Conservation (phyloP, 352 stramenopile genomes). For the Paralagenidium karlingii region DNA sequence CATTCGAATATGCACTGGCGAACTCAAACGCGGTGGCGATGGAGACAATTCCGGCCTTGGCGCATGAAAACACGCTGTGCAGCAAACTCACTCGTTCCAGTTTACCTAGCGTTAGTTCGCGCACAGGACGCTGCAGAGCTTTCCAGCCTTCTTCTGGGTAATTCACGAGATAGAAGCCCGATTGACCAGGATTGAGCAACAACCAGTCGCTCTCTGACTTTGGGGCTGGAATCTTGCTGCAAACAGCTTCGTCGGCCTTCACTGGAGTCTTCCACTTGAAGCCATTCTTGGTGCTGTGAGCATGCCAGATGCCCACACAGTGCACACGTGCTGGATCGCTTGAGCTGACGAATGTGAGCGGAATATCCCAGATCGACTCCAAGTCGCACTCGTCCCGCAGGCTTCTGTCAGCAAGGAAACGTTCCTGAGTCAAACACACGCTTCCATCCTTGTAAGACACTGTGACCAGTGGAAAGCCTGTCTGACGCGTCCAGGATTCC, state of each 20-base stretch:
- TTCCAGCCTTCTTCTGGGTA: slow-evolving; percentile 82
- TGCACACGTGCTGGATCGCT: slow-evolving; percentile 30
- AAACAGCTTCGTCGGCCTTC: slow-evolving; percentile 48
- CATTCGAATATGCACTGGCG: slow-evolving; percentile 33
- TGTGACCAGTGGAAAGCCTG: slow-evolving; percentile 87
- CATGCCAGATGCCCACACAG: slow-evolving; percentile 45
- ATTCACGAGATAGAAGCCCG: slow-evolving; percentile 92
- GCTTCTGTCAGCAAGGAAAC: slow-evolving; percentile 88
- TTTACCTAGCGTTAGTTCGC: slow-evolving; percentile 35
- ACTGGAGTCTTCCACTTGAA: slow-evolving; percentile 7
- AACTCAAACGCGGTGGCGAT: slow-evolving; percentile 56
- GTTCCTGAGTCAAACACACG: slow-evolving; percentile 79
- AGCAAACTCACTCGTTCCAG: slow-evolving; percentile 91
- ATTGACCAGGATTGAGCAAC: slow-evolving; percentile 93
- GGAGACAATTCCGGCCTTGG: slow-evolving; percentile 40
- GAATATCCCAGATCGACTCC: slow-evolving; percentile 66
- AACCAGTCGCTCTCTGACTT: slow-evolving; percentile 65
- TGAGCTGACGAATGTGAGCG: slow-evolving; percentile 53
- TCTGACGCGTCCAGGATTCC: slow-evolving; percentile 89
- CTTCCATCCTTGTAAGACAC: slow-evolving; percentile 39
- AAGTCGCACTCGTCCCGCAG: slow-evolving; percentile 38
- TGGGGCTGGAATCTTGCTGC: slow-evolving; percentile 19
- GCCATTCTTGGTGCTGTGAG: slow-evolving; percentile 6
- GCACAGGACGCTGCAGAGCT: slow-evolving; percentile 52
- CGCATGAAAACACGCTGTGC: slow-evolving; percentile 88